Evolutionary conservation across 441 rosid genomes (phyloP).

Genomic region (Eutrema salsugineum): DNA sequence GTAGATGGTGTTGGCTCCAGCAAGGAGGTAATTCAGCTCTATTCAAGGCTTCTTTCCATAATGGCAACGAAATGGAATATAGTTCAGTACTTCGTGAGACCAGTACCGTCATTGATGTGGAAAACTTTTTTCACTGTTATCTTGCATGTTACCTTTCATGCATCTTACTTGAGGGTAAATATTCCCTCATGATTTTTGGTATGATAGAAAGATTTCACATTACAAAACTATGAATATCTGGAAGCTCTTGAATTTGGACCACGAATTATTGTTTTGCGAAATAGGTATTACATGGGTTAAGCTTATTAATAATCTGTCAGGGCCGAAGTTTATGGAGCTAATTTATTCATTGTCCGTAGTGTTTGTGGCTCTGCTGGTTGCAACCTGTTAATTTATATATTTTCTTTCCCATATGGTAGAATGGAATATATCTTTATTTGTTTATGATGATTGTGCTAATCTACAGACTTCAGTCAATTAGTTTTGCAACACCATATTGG

Average conservation of each 20-base stretch:
- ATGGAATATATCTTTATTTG: background rate
- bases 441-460: slow-evolving; percentile 4
- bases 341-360: background rate
- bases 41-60: background rate
- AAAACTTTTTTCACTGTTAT: background rate
- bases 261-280: background rate
- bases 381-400: background rate
- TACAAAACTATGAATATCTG: background rate
- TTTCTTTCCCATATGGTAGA: background rate
- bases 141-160: background rate
- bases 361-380: background rate
- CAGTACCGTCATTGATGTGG: background rate
- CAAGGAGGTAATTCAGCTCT: slow-evolving; percentile 42
- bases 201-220: background rate
- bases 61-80: background rate
- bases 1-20: slow-evolving; percentile 33
- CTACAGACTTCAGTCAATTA: background rate
- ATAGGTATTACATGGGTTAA: background rate
- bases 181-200: background rate
- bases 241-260: slow-evolving; percentile 1
- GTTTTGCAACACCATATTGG: background rate
- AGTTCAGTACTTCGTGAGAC: background rate
- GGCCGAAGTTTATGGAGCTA: background rate
- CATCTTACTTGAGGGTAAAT: background rate
- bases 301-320: background rate